Base-by-base conservation (phyloP, 495 filamentous ascomycete genomes). In the Penicillium lividum region DNA sequence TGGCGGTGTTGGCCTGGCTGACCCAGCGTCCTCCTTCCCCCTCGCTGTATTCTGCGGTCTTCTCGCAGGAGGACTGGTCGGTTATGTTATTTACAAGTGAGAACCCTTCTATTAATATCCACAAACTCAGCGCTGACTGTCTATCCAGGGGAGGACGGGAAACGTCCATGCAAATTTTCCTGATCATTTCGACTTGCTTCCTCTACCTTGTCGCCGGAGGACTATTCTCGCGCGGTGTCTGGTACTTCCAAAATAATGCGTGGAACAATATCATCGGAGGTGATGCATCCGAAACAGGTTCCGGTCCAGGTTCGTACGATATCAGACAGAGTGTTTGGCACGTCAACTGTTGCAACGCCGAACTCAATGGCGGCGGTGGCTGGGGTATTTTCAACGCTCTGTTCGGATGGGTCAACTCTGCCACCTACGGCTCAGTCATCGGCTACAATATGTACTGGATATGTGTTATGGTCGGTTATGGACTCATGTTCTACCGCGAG, bases 351-450 rank as follows among this genome's bases (percentile, higher is more conserved):
- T 95, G 91, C 71, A 93, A 82, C 53, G 85, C 92, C 0, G 71
- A 77, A 18, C 51, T 88, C 18, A 84, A 85, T 53, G 89, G 89
- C 31, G 91, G 90, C n/a, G 84, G 84, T 47, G 91, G 91, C 27
- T 97, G 93, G 93, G 92, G 91, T 45, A 84, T 97, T 66, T 95
- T 97, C 79, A 95, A 93, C 59, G 85, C 89, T 25, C 73, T 86
- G n/a, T 60, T 82, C 8, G 93, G 93, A 28, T 97, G 93, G 93
- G 83, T 86, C 57, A 96, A 97, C 72, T 89, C 89, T 1, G 93
- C 90, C 1, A 94, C 91, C 0, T 91, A 93, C 56, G 89, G 80
- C 11, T 80, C 78, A 0, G 88, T 94, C 43, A 84, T 97, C 57
- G 85, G 88, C 5, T 97, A 97, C 74, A 95, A 96, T 65, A 27